Evolutionary conservation across 2,329 filamentous ascomycete genomes (phyloP), one percentile per base, ranked within the genome.

Genomic region (Cladophialophora carrionii): DNA sequence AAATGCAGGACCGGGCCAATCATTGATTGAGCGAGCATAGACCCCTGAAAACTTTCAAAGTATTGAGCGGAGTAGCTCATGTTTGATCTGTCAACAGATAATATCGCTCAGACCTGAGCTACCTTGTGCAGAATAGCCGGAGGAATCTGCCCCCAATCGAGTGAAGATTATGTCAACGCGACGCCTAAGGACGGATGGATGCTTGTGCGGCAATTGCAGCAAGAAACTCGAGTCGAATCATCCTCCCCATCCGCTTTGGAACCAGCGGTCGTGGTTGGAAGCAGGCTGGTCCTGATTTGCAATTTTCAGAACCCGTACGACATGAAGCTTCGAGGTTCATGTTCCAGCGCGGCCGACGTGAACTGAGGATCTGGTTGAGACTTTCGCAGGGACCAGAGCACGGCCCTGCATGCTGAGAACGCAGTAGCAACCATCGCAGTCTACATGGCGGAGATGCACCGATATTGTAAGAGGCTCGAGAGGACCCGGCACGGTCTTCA

Each of bases 141-240:
- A 34, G 24, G 22, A 29, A 26, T 29, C 9, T 14, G 22, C 9
- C 24, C 8, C 9, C 8, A 51, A 3, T 22, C 8, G 5, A 26
- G 10, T 12, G 52, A 32, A 20, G 56, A 59, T 59, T 59, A 59
- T 51, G 57, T 59, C 57, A 59, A 59, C 57, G 51, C 4, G 12
- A 20, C 5, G 17, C 2, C 8, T 43, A 17, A 5, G 4, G 37
- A 5, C 9, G 7, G 7, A 34, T 34, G 9, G 32, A 2, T 43
- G 37, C 6, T 29, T n/a, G 37, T n/a, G 17, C 14, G 8, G 37
- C 37, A n/a, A 43, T 14, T 43, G 5, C 37, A 43, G 37, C 17
- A 43, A 20, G 37, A 20, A n/a, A 43, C n/a, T 43, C 37, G 8
- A 6, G 14, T 8, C n/a, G 37, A 8, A n/a, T 14, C 5, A 20